phyloP scores from a whole-genome alignment of 2,329 filamentous ascomycete species.

The Neofusicoccum sp. region DNA sequence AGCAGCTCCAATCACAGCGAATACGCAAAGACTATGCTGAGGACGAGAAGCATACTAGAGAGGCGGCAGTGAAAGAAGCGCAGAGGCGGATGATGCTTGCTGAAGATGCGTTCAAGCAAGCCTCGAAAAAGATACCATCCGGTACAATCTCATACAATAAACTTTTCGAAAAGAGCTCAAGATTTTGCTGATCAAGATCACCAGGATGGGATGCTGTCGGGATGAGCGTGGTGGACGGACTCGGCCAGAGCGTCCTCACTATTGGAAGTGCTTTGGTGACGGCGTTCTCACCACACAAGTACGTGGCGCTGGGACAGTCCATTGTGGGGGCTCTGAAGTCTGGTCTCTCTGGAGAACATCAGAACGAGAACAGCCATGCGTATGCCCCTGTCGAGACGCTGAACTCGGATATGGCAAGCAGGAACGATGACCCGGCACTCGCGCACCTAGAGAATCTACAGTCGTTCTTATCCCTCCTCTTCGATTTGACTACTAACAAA shows the following conservation, averaged over 20 bases:
- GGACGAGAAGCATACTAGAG: neutral
- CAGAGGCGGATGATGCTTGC: constrained; percentile 5
- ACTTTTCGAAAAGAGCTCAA: too few species aligned
- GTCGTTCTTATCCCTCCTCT: neutral
- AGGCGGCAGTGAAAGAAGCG: neutral
- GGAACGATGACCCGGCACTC: neutral
- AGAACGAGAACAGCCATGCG: neutral
- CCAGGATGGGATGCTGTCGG: constrained; percentile 1
- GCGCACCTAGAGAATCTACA: neutral
- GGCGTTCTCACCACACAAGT: constrained; percentile 2
- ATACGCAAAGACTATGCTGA: neutral
- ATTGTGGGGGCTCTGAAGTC: neutral
- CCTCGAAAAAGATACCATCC: neutral
- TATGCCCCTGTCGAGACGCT: neutral
- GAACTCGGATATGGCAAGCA: neutral
- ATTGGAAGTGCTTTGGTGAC: constrained; percentile 9
- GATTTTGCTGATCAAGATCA: neutral
- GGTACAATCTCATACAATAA: neutral
- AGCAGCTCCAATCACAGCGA: neutral
- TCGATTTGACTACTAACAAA: neutral
- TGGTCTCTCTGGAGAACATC: neutral
- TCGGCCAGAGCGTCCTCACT: constrained; percentile 2
- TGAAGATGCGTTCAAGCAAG: constrained; percentile 8
- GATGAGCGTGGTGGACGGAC: neutral
- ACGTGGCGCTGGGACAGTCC: neutral